Evolutionary conservation across 1,139 yeast species (phyloP).

Genomic region (Nadsonia starkeyi-henricii): DNA sequence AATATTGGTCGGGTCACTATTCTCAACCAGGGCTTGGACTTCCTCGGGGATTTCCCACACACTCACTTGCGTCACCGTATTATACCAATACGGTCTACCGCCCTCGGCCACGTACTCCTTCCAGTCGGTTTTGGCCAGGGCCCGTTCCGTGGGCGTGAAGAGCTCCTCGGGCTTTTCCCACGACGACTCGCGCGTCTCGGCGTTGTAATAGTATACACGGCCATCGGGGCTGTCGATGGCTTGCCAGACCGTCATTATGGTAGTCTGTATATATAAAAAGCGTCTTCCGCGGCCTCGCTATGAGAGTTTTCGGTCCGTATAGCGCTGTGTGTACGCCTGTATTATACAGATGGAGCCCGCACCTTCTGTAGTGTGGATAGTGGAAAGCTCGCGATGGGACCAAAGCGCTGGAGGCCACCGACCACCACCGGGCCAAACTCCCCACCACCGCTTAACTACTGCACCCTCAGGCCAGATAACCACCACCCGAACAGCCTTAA

Average conservation of each 20-base stretch:
- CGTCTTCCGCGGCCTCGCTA: no score
- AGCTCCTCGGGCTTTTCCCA: conserved; percentile 69
- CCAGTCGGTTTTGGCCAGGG: conserved; percentile 40
- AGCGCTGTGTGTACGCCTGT: no score
- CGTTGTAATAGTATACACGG: conserved; percentile 55
- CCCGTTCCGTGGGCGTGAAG: conserved; percentile 22
- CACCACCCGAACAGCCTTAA: no score
- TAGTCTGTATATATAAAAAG: no score
- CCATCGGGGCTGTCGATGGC: conserved; percentile 53
- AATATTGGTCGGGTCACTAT: conserved; percentile 1
- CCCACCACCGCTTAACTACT: no score
- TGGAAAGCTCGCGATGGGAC: no score
- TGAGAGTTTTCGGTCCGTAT: no score
- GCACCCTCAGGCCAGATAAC: no score
- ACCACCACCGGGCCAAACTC: no score
- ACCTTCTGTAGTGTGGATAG: no score
- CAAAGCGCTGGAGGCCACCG: no score
- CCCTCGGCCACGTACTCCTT: conserved; percentile 48
- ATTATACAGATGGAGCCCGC: no score
- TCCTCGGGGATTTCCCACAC: conserved; percentile 68
- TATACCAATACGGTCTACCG: conserved; percentile 61
- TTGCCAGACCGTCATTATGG: conserved; percentile 36
- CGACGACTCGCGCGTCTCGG: conserved; percentile 51
- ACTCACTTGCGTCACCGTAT: conserved; percentile 48
- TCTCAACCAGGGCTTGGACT: conserved; percentile 9